Evolutionary conservation across 352 stramenopile species (phyloP), one percentile per base, ranked within the genome.

Genomic region (Phytophthora sp.): DNA sequence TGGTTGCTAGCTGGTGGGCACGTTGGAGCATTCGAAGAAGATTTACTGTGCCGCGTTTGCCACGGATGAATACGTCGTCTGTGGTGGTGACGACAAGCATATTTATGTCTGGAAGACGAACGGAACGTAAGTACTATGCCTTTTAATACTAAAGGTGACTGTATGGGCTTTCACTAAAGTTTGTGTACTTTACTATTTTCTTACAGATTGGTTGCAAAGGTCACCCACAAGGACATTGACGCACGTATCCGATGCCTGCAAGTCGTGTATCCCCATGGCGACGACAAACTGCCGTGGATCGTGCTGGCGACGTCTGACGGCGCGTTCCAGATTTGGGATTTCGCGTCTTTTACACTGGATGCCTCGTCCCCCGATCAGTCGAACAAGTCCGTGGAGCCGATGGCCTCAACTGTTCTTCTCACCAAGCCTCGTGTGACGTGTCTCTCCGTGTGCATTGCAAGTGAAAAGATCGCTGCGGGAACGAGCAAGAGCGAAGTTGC

Each of bases 51-150:
- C 82, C 24, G 82, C 78, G 18, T 95, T 95, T 44, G 84, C 79
- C 2, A 89, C 79, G 16, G 85, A 93, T 57, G 74, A 92, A 13
- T 87, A 88, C 33, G 61, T 95, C 20, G 84, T 94, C 24, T 92
- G 82, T 46, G 87, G 80, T 29, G 84, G 84, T 6, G 87, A 93
- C 29, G 88, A 95, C 69, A 86, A 89, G 61, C 65, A 81, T 74
- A 85, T 95, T 84, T 91, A 90, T 79, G 74, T 95, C 26, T 93
- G 87, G 84, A 84, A 89, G 66, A 79, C 68, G 46, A 71, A 80
- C 44, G 87, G 86, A 76, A 79, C 69, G 83, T 94, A 77, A 60
- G 80, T 87, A 33, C 4, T 66, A 8, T 27, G n/a, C 11, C 35
- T 30, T 38, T 18, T 50, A 12, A n/a, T n/a, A n/a, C n/a, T n/a